Conservation (phyloP, 73 alveolate genomes). For the Paramecium sexaurelia region DNA sequence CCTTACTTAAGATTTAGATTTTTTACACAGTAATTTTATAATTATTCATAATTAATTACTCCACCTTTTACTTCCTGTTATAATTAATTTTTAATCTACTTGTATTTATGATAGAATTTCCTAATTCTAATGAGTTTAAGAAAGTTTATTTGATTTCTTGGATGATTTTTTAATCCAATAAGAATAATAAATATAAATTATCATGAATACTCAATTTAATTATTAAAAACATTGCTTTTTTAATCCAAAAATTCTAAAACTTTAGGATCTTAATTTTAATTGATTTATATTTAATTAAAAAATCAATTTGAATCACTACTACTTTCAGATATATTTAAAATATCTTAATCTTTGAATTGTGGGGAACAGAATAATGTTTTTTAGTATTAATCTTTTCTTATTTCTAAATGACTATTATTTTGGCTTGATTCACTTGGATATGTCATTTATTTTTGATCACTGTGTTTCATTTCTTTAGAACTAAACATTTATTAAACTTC, state of each 20-base stretch:
- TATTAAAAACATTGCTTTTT: neutral
- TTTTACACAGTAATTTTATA: no score
- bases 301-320: conserved; percentile 29
- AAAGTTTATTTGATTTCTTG: no score
- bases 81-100: no score
- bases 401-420: conserved; percentile 17
- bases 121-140: no score
- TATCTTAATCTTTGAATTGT: conserved; percentile 17
- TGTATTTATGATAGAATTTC: no score
- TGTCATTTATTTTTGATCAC: conserved; percentile 12
- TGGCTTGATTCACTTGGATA: conserved; percentile 28
- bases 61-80: no score
- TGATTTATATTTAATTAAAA: conserved; percentile 10
- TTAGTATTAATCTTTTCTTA: conserved; percentile 21
- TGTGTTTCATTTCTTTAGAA: conserved; percentile 8
- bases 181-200: neutral
- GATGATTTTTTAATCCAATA: neutral
- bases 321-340: neutral
- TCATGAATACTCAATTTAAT: neutral
- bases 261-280: neutral
- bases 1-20: no score
- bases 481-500: conserved; percentile 34
- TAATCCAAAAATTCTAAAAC: neutral
- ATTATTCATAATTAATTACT: no score
- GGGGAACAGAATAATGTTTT: conserved; percentile 55